Evolutionary conservation across 2,329 filamentous ascomycete genomes (phyloP), one percentile per base, ranked within the genome.

Genomic region (Cucurbitaria berberidis): DNA sequence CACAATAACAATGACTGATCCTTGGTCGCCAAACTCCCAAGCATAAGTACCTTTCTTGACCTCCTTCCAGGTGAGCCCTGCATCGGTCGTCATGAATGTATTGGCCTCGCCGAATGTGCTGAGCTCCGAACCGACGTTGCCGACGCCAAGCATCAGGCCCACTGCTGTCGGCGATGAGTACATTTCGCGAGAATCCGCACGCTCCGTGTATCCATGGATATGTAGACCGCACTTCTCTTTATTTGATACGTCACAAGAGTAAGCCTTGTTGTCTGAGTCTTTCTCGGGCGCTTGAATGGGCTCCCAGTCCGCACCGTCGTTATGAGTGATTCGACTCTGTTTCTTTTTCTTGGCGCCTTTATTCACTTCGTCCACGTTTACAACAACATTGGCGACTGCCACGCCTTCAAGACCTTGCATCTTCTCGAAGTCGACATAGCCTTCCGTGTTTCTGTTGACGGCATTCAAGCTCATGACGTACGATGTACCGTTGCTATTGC

Each of bases 1-100:
- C 19, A 93, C 92, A 43, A 99, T 88, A 36, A 96, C 91, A 57
- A 98, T 86, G 65, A 98, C 89, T 5, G 91, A 95, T 24, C 95
- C 95, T 73, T 96, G 91, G 66, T 99, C 96, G 53, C 95, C 96
- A 72, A 91, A 96, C 68, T 96, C 91, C 91, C 92, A 99, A 68
- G 89, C 89, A 81, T 92, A 96, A 30, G 83, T 84, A 5, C 95
- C 96, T 76, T 96, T 93, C 77, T 90, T 93, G 56, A 93, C 86
- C 53, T 87, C 85, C 60, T 83, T 87, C 95, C 95, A 99, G 34
- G 80, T 90, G 45, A 98, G 83, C 49, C 96, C 96, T n/a, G 89
- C 95, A 72, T 99, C 93, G 0, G 83, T 83, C 10, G 91, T 96
- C 80, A 98, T 89, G 77, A 93, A 99, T 0, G 93, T 98, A 70